Evolutionary conservation across 2,329 filamentous ascomycete genomes (phyloP), one percentile per base, ranked within the genome.

Genomic region (Penicillium vulpinum): DNA sequence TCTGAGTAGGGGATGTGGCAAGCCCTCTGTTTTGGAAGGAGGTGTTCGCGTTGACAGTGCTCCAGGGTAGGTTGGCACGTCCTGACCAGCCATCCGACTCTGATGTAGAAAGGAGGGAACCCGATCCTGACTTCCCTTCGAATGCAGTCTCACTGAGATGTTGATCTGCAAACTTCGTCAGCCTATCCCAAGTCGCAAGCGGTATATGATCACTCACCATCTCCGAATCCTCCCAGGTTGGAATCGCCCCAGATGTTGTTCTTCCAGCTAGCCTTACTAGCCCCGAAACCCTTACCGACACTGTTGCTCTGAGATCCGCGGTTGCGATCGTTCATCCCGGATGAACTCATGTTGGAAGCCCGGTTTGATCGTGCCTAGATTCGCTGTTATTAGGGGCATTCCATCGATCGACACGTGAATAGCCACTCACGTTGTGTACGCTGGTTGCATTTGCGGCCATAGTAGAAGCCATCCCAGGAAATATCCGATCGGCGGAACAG

Each of bases 61-160:
- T 83, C 88, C 88, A 91, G 16, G 83, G 81, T 36, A 80, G 76
- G 61, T 77, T 80, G 50, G 79, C 75, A 44, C 78, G 78, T 50
- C 73, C 75, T 58, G 67, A 72, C 85, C 87, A 90, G 45, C 81
- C 78, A 63, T 90, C 87, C 18, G 84, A 83, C 67, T 91, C 87
- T 10, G 88, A 89, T 40, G 86, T 84, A 43, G 85, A 81, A 58
- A 89, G 81, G 38, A 92, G 78, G 57, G 88, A 88, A 59, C 86
- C 82, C 6, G 88, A 90, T 47, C 88, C 89, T 4, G 85, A 86
- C 67, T 87, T 85, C 53, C 78, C 81, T 63, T 84, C 82, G 38
- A 80, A 73, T 10, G 61, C 67, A 35, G 61, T 64, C 2, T 75
- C 66, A 15, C 58, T 33, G 11, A 63, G 62, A 54, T 66, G 63